Evolutionary conservation across 345 rosid genomes (phyloP), one percentile per base, ranked within the genome.

Genomic region (Raphanus raphanistrum): DNA sequence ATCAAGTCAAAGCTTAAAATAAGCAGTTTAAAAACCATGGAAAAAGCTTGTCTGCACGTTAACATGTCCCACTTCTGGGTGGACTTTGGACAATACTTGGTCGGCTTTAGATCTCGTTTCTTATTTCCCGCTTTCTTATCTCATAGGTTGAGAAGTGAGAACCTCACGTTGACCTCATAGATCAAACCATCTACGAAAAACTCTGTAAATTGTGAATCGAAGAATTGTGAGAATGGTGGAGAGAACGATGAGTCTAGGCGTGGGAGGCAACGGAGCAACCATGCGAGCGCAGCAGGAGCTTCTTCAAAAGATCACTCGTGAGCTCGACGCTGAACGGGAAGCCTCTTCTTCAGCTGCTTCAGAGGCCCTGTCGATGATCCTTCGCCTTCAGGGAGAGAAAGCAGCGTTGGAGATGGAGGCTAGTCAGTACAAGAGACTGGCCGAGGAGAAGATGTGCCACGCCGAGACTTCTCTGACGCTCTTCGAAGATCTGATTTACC

Each of bases 341-440:
- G 87, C 99, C 7, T 83, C 98, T 2, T 75, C 94, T 0, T 77
- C 89, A 0, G 97, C 98, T 1, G 87, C 93, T 1, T 88, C 87
- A 15, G 99, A 95, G 55, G 94, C 99, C 17, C 77, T 95, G 28
- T 90, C 98, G 0, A 91, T 92, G 99, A 95, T 95, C 3, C 77
- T 92, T 38, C 89, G 97, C 3, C 76, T 95, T 75, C 99, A 95
- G 71, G 92, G 88, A 0, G 99, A 95, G 69, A 92, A 90, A 84
- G 88, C 98, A 1, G 88, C 80, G 0, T 28, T 92, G 80, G 83
- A 83, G 84, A 85, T 95, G 98, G 99, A 95, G 76, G 90, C 99
- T 0, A 90, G 85, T 73, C 99, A 95, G 60, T 95, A 91, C 75
- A 90, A 89, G 82, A 89, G 99, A 52, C 71, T 90, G 89, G 87